Conservation (phyloP, 352 stramenopile species). For the Hyaloperonospora arabidopsidis region DNA sequence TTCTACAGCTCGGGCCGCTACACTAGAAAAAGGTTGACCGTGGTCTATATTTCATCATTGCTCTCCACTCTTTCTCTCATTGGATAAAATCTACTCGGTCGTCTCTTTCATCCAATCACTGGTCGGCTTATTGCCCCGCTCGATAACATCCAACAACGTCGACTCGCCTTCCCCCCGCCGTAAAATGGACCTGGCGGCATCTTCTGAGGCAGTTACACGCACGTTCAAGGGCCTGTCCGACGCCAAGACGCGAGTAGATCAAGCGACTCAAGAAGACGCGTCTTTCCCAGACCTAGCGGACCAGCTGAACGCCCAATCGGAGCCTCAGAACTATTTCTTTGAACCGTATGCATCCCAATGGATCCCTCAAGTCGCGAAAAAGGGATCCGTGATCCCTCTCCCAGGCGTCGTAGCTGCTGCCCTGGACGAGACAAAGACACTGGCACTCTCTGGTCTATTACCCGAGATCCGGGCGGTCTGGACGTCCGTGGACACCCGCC, state of each 20-base stretch:
- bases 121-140: too few species aligned
- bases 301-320: slow-evolving; percentile 68
- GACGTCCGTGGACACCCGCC: slow-evolving; percentile 89
- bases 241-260: slow-evolving; percentile 69
- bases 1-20: too few species aligned
- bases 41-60: too few species aligned
- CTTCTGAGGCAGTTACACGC: slow-evolving; percentile 26
- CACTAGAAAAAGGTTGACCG: too few species aligned
- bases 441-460: slow-evolving; percentile 89
- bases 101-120: not conserved
- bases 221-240: slow-evolving; percentile 62
- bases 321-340: slow-evolving; percentile 87
- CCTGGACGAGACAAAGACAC: slow-evolving; percentile 55
- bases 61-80: too few species aligned
- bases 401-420: slow-evolving; percentile 60
- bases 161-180: slow-evolving; percentile 1
- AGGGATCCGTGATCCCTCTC: slow-evolving; percentile 57
- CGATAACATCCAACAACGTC: too few species aligned
- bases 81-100: too few species aligned
- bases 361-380: slow-evolving; percentile 72
- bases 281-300: slow-evolving; percentile 75
- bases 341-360: slow-evolving; percentile 79
- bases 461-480: slow-evolving; percentile 88
- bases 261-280: slow-evolving; percentile 59
- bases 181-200: slow-evolving; percentile 23